Evolutionary conservation across 1,284 basidiomycete species (phyloP).

Genomic region (Cryptococcus floricola): DNA sequence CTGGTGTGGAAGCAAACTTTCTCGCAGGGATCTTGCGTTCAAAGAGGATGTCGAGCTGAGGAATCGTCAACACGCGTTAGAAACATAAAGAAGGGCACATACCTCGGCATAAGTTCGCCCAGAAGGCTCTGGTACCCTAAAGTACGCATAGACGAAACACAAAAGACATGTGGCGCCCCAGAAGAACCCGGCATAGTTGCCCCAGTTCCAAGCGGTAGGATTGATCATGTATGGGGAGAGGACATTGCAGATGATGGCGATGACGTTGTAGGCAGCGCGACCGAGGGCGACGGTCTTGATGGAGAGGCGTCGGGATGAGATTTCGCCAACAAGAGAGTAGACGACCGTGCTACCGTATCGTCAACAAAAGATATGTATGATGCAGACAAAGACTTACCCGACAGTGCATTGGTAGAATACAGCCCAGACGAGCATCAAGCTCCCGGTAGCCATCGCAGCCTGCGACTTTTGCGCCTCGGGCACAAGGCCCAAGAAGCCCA

Average conservation of each 20-base stretch:
- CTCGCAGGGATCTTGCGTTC: conserved; percentile 38
- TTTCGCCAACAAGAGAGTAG: conserved; percentile 52
- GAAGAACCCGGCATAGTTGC: conserved; percentile 45
- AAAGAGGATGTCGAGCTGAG: conserved; percentile 48
- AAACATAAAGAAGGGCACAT: background rate
- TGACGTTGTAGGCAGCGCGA: conserved; percentile 47
- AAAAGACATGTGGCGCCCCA: conserved; percentile 42
- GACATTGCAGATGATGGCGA: conserved; percentile 49
- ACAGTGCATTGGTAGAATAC: conserved; percentile 46
- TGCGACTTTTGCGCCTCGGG: conserved; percentile 23
- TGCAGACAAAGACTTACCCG: conserved; percentile 24
- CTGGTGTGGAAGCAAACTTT: conserved; percentile 22
- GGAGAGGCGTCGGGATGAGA: conserved; percentile 51
- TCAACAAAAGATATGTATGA: background rate
- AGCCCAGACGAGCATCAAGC: conserved; percentile 50
- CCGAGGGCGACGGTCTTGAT: conserved; percentile 56
- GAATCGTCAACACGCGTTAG: background rate
- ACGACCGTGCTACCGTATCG: conserved; percentile 17
- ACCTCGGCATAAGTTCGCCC: conserved; percentile 50
- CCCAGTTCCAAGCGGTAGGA: conserved; percentile 50
- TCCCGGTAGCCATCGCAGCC: conserved; percentile 47
- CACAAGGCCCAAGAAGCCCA: conserved; percentile 52
- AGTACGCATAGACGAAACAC: conserved; percentile 47
- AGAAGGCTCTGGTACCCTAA: conserved; percentile 49
- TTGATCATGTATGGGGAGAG: conserved; percentile 53